Percentiles rank a stretch among this genome's conserved stretches.
Evolutionary conservation across 192 early-diverging fungal genomes (phyloP).

Genomic region (Gamsiella multidivaricata): DNA sequence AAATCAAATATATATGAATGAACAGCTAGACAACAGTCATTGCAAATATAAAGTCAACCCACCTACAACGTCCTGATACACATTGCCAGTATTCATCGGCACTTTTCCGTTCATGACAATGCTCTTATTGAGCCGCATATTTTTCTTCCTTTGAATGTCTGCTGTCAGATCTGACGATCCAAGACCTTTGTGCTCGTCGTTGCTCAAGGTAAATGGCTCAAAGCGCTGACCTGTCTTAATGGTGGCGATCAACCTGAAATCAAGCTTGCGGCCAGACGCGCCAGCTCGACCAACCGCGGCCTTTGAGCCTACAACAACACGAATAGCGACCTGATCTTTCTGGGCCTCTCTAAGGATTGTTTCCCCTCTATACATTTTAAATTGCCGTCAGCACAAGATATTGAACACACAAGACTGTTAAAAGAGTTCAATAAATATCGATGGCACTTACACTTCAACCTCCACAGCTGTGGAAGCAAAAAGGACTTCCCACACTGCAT

Average conservation of each 20-base stretch:
- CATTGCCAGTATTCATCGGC: slow-evolving; percentile 2
- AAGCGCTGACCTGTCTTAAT: slow-evolving; percentile 13
- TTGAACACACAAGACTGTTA: background rate
- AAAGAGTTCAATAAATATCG: no score
- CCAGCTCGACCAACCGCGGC: slow-evolving; percentile 9
- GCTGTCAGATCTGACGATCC: slow-evolving; percentile 8
- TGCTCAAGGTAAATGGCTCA: slow-evolving; percentile 28
- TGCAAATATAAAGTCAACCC: slow-evolving; percentile 1
- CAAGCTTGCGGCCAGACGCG: slow-evolving; percentile 15
- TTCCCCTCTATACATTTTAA: slow-evolving; percentile 18
- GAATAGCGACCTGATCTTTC: slow-evolving; percentile 17
- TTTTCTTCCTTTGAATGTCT: slow-evolving; percentile 7
- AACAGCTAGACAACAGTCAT: background rate
- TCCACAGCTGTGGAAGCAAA: slow-evolving; percentile 28
- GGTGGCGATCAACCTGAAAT: slow-evolving; percentile 20
- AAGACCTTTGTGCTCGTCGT: slow-evolving; percentile 29
- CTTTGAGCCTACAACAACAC: slow-evolving; percentile 9
- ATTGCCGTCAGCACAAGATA: background rate
- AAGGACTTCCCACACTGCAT: slow-evolving; percentile 18
- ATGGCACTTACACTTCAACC: slow-evolving; percentile 10
- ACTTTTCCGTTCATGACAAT: slow-evolving; percentile 6
- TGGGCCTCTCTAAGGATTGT: slow-evolving; percentile 11
- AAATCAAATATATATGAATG: background rate
- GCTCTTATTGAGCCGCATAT: slow-evolving; percentile 11
- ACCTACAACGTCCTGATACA: slow-evolving; percentile 20